These are phyloP conservation scores for Biscutella laevigata DNA, from an alignment of 441 rosid species.

Conservation along the genomic window DNA sequence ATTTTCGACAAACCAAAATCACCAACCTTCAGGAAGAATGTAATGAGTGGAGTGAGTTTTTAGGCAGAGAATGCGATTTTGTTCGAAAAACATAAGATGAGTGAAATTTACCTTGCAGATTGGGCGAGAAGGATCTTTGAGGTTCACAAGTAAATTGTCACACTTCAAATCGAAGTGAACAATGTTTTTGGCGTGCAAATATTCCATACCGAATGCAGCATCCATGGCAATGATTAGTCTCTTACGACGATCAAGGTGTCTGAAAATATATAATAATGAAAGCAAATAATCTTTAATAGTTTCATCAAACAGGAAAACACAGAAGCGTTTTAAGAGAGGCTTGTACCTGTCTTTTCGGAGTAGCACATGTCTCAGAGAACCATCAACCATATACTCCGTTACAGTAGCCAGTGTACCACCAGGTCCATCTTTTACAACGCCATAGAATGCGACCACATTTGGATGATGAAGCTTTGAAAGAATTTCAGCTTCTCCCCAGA, in stretches of 20 bases:
- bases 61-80: background rate
- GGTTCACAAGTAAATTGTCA: constrained; percentile 63
- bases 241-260: constrained; percentile 50
- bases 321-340: constrained; percentile 20
- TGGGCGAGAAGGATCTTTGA: constrained; percentile 61
- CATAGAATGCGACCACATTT: constrained; percentile 65
- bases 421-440: constrained; percentile 63
- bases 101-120: constrained; percentile 50
- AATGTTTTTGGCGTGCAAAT: constrained; percentile 62
- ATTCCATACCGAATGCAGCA: constrained; percentile 73
- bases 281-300: constrained; percentile 2
- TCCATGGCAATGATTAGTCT: constrained; percentile 64
- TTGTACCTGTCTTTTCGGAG: constrained; percentile 50
- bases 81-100: background rate
- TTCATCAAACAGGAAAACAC: background rate
- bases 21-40: constrained; percentile 40
- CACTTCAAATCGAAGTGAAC: constrained; percentile 69
- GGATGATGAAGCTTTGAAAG: constrained; percentile 70
- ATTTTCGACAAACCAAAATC: constrained; percentile 63
- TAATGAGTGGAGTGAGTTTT: background rate
- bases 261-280: constrained; percentile 7
- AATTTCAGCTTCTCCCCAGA: constrained; percentile 66
- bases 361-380: constrained; percentile 62
- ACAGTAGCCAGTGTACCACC: constrained; percentile 73
- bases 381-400: constrained; percentile 65